Evolutionary conservation across 2,329 filamentous ascomycete species (phyloP), one percentile per base, ranked within the genome.

Genomic region (Emergomyces pasteurianus): DNA sequence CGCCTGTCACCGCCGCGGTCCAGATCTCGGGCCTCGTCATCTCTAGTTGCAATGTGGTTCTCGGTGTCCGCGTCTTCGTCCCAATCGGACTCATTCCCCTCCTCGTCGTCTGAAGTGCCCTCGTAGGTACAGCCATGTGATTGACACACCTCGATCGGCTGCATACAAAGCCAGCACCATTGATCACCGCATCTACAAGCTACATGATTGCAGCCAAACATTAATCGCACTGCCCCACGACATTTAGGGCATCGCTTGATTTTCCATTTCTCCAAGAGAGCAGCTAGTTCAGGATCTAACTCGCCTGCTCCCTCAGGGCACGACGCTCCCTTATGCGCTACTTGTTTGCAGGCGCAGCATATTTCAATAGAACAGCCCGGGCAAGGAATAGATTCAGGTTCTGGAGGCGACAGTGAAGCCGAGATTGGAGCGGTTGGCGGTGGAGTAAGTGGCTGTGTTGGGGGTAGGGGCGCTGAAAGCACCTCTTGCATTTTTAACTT

Each of bases 241-340:
- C 80, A 82, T 59, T 76, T 76, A 0, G 80, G 80, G 60, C 80
- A 82, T 9, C 73, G 71, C 66, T 80, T 81, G 67, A 80, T 78
- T 3, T 77, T 75, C 70, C 75, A 79, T 49, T 67, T 70, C 55
- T 71, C 69, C 1, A 82, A 68, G 40, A 78, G 66, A 6, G 57
- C 60, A 34, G 71, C 69, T 2, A 72, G 31, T 53, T 70, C 69
- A 5, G 70, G 64, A 21, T 78, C 73, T 26, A 74, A 61, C 38
- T 75, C 73, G 4, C 71, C 67, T 7, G 68, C 70, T 43, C 69
- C 69, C 64, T 77, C 79, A 23, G 69, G 62, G 42, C 70, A 69
- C 8, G 67, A 65, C 16, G 68, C 56, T 23, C 61, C 63, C 2
- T 61, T 61, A 59, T 80, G 77, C n/a, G 72, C 73, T 4, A 73